phyloP scores from a whole-genome alignment of 2,329 filamentous ascomycete species.

The Amphichorda felina region DNA sequence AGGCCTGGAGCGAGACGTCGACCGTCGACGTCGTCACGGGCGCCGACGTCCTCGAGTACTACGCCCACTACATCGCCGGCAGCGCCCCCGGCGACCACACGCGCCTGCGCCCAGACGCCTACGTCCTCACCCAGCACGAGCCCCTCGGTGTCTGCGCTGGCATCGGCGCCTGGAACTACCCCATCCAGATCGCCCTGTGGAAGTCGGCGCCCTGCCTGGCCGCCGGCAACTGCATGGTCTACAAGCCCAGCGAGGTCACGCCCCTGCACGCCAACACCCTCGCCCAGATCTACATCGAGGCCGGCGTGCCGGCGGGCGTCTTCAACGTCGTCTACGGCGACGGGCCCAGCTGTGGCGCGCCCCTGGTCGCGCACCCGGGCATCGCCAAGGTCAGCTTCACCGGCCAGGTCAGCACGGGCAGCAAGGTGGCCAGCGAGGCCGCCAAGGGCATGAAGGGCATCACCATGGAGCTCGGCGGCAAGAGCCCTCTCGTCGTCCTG shows the following conservation, averaged over 20 bases:
- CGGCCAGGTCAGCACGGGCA: slow-evolving; percentile 72
- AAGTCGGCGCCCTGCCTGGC: slow-evolving; percentile 79
- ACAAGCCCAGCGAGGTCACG: slow-evolving; percentile 82
- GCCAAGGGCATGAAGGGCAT: slow-evolving; percentile 77
- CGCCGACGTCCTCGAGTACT: slow-evolving; percentile 79
- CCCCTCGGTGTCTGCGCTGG: slow-evolving; percentile 74
- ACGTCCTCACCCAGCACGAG: slow-evolving; percentile 74
- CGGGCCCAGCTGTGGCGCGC: slow-evolving; percentile 59
- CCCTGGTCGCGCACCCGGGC: slow-evolving; percentile 57
- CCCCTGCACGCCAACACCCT: slow-evolving; percentile 70
- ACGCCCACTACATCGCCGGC: slow-evolving; percentile 67
- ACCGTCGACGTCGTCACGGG: slow-evolving; percentile 75
- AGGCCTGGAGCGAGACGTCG: slow-evolving; percentile 74
- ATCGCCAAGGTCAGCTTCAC: slow-evolving; percentile 87
- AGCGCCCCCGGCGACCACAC: slow-evolving; percentile 73
- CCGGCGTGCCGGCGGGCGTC: slow-evolving; percentile 68
- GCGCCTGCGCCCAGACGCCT: slow-evolving; percentile 62
- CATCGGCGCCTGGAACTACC: slow-evolving; percentile 89
- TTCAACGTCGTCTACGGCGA: slow-evolving; percentile 82
- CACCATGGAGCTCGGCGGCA: slow-evolving; percentile 86
- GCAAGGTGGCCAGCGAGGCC: slow-evolving; percentile 67
- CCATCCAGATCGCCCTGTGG: slow-evolving; percentile 83
- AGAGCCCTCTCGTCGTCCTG: slow-evolving; percentile 69
- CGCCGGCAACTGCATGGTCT: slow-evolving; percentile 82
- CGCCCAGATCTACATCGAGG: slow-evolving; percentile 65